phyloP scores from a whole-genome alignment of 257 asterid genomes.

The Gentiana straminea region DNA sequence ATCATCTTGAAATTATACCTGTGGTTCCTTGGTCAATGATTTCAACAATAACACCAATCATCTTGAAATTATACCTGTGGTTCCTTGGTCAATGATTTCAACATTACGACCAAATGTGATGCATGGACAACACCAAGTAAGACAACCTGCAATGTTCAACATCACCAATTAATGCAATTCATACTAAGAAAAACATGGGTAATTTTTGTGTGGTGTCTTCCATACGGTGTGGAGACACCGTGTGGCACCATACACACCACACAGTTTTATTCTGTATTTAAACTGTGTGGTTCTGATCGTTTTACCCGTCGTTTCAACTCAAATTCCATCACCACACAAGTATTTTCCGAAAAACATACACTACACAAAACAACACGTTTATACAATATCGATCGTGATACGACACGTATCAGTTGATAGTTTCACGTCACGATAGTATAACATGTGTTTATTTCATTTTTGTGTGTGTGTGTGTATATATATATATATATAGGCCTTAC shows the following conservation, averaged over 20 bases:
- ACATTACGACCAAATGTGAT: conserved; percentile 25
- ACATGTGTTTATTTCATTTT: no score
- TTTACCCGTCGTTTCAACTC: no score
- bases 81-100: conserved; percentile 23
- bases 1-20: conserved; percentile 7
- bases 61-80: conserved; percentile 11
- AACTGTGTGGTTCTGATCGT: no score
- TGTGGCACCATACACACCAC: no score
- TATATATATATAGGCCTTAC: neutral
- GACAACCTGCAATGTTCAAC: conserved; percentile 12
- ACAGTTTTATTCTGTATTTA: no score
- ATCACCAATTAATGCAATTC: neutral
- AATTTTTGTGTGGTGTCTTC: no score
- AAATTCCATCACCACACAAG: no score
- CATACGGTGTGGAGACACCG: no score
- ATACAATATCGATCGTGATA: neutral
- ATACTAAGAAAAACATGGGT: no score
- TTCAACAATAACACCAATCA: conserved; percentile 17
- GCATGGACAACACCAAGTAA: conserved; percentile 26
- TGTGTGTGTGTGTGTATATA: no score
- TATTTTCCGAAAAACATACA: neutral
- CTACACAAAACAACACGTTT: neutral
- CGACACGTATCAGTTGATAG: no score
- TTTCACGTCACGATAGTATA: no score
- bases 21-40: conserved; percentile 20